Percentiles rank a stretch among this genome's conserved stretches.
Conservation (phyloP, 306 rosid genomes). For the Pueraria montana region DNA sequence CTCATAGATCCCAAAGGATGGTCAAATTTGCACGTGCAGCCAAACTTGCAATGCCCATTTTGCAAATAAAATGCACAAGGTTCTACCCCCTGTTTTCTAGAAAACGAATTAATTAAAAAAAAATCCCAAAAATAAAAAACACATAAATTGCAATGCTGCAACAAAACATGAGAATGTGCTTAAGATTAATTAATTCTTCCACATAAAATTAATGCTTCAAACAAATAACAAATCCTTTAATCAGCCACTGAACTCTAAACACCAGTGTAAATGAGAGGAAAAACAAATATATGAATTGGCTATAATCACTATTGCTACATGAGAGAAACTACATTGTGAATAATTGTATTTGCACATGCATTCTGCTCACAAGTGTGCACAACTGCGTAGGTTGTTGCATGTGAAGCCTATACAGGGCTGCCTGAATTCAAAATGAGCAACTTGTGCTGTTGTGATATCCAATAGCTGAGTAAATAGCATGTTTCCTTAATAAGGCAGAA, state of each 20-base stretch:
- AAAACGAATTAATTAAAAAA: slow-evolving; percentile 46
- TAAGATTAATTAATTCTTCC: slow-evolving; percentile 23
- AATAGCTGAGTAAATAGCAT: neutral
- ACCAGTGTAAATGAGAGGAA: slow-evolving; percentile 6
- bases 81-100: slow-evolving; percentile 66
- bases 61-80: slow-evolving; percentile 62
- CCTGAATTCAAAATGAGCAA: slow-evolving; percentile 19
- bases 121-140: slow-evolving; percentile 22
- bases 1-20: slow-evolving; percentile 81
- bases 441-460: neutral
- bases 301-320: slow-evolving; percentile 10
- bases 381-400: slow-evolving; percentile 8
- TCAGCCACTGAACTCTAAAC: slow-evolving; percentile 8
- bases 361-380: neutral
- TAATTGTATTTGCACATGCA: slow-evolving; percentile 20
- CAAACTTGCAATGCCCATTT: slow-evolving; percentile 81
- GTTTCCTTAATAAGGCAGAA: neutral
- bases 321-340: slow-evolving; percentile 24
- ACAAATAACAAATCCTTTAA: slow-evolving; percentile 14
- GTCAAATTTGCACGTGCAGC: slow-evolving; percentile 86
- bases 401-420: neutral
- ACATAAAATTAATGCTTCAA: neutral
- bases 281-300: slow-evolving; percentile 1
- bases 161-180: slow-evolving; percentile 26
- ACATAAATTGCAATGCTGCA: slow-evolving; percentile 20